Percentiles rank a stretch among this genome's conserved stretches.
These are phyloP conservation scores for Leonotis leonurus DNA, from an alignment of 257 asterid species.

Conservation along the genomic window DNA sequence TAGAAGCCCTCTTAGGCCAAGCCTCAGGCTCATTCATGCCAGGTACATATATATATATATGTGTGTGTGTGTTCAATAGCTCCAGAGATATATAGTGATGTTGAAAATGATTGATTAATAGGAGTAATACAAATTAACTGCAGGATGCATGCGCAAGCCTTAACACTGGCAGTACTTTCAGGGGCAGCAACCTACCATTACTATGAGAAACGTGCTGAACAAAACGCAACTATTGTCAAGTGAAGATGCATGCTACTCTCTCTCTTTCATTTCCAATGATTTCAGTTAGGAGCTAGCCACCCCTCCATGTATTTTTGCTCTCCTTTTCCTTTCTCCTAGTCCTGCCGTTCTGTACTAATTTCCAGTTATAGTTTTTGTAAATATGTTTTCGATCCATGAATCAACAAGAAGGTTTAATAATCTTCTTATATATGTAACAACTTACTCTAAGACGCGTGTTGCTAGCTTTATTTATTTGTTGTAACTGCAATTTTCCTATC, in stretches of 20 bases:
- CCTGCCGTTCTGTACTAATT: not conserved
- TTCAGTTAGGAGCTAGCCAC: not conserved
- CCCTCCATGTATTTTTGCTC: too few relatives aligned
- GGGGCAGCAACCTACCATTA: constrained; percentile 72
- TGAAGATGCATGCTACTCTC: not conserved
- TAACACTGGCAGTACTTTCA: constrained; percentile 65
- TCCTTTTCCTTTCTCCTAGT: not conserved
- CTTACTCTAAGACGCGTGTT: too few relatives aligned
- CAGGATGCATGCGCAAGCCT: constrained; percentile 85
- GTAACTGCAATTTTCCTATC: too few relatives aligned
- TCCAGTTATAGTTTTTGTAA: too few relatives aligned
- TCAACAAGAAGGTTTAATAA: too few relatives aligned
- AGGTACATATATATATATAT: constrained; percentile 26
- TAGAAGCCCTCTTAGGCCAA: constrained; percentile 50
- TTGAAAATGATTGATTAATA: too few relatives aligned
- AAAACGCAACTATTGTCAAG: constrained; percentile 13
- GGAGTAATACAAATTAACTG: too few relatives aligned
- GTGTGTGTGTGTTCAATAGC: not conserved
- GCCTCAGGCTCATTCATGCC: constrained; percentile 74
- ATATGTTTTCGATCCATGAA: too few relatives aligned
- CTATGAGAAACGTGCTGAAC: constrained; percentile 38
- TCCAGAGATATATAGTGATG: too few relatives aligned
- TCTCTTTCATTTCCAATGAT: not conserved
- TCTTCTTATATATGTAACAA: too few relatives aligned
- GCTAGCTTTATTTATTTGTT: too few relatives aligned